phyloP scores from a whole-genome alignment of 78 protist genomes.

The Monocercomonoides exilis region DNA sequence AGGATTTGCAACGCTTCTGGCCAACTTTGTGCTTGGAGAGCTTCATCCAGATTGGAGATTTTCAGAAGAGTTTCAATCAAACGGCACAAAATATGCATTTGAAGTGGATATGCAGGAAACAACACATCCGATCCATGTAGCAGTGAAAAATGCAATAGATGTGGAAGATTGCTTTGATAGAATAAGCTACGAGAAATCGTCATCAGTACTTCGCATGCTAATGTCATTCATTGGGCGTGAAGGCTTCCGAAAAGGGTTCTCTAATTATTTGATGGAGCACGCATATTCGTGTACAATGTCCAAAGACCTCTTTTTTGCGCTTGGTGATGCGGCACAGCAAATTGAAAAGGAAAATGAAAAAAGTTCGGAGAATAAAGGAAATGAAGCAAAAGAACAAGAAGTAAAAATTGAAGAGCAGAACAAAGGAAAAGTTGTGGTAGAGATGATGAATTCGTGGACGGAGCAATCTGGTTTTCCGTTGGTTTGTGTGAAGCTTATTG shows the following conservation, averaged over 20 bases:
- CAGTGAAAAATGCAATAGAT: background rate
- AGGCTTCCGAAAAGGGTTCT: background rate
- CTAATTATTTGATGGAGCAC: background rate
- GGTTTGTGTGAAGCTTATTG: slow-evolving; percentile 26
- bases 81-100: background rate
- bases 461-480: slow-evolving; percentile 68
- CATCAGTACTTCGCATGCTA: background rate
- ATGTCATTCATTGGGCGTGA: background rate
- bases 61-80: slow-evolving; percentile 42
- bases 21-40: slow-evolving; percentile 35
- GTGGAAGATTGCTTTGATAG: background rate
- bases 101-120: background rate
- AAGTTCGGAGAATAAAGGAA: slow-evolving; percentile 39
- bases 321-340: slow-evolving; percentile 14
- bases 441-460: slow-evolving; percentile 62
- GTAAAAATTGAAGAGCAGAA: background rate
- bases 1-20: slow-evolving; percentile 68
- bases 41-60: slow-evolving; percentile 74
- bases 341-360: background rate
- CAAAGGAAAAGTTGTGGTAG: slow-evolving; percentile 18
- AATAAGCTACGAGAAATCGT: background rate
- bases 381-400: too few species aligned
- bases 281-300: background rate
- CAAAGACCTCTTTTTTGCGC: slow-evolving; percentile 71
- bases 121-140: slow-evolving; percentile 10